Percentiles rank a stretch among this genome's conserved stretches.
Evolutionary conservation across 2,329 filamentous ascomycete species (phyloP).

Genomic region (Plectosphaerella sp.): DNA sequence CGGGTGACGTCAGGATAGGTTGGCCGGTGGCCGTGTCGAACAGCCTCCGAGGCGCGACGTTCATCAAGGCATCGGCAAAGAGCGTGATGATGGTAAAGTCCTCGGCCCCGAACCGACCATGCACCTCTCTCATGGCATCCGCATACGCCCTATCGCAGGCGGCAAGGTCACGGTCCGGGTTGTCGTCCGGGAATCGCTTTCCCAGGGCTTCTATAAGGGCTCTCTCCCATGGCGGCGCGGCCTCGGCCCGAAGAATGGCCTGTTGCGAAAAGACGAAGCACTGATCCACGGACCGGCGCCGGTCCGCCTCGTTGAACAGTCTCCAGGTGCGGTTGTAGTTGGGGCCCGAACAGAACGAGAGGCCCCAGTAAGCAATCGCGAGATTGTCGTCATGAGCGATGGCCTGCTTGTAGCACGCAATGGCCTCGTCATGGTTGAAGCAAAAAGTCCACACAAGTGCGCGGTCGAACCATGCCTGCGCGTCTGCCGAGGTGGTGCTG

Average conservation of each 20-base stretch:
- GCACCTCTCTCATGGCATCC: too few species aligned
- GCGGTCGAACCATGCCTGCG: conserved; percentile 54
- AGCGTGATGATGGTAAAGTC: conserved; percentile 13
- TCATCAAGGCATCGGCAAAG: conserved; percentile 17
- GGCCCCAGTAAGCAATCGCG: conserved; percentile 47
- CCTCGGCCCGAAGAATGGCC: conserved; percentile 3
- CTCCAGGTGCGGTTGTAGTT: conserved; percentile 35
- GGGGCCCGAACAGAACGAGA: conserved; percentile 52
- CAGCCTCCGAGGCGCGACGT: conserved; percentile 10
- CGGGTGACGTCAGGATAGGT: conserved; percentile 8
- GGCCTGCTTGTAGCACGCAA: conserved; percentile 41
- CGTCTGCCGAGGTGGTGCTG: conserved; percentile 34
- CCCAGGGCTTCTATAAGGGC: conserved; percentile 12
- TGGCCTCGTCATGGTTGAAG: conserved; percentile 57
- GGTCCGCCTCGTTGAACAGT: conserved; percentile 14
- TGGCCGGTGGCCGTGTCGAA: conserved; percentile 10
- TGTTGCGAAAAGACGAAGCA: conserved; percentile 5
- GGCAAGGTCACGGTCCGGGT: background rate
- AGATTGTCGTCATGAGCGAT: conserved; percentile 36
- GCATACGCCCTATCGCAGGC: conserved; percentile 12
- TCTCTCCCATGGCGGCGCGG: conserved; percentile 5
- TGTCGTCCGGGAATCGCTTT: conserved; percentile 9
- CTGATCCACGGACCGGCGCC: conserved; percentile 1
- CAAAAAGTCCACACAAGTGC: conserved; percentile 55
- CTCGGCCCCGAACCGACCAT: conserved; percentile 4